Evolutionary conservation across 768 basidiomycete species (phyloP).

Genomic region (Russula olivacea): DNA sequence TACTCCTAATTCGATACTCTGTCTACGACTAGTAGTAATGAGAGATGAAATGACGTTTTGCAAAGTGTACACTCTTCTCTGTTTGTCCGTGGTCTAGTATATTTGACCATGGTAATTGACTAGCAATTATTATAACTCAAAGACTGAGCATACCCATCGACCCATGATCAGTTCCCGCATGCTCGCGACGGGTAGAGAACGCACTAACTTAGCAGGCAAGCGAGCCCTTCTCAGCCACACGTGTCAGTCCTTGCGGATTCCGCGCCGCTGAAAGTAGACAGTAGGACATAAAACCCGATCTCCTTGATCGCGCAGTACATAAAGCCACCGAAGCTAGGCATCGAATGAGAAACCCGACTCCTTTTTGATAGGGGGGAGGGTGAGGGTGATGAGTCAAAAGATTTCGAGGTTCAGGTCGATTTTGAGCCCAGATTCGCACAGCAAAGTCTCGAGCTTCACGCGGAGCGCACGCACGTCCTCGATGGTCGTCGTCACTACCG

Average conservation of each 20-base stretch:
- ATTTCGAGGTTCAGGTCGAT: conserved; percentile 6
- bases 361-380: not conserved
- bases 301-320: not conserved
- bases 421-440: conserved; percentile 6
- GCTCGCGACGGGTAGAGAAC: not conserved
- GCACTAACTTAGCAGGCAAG: not conserved
- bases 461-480: conserved; percentile 14
- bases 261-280: not conserved
- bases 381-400: too few species aligned
- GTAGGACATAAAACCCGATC: not conserved
- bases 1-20: conserved; percentile 12
- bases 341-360: not conserved
- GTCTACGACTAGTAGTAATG: conserved; percentile 17
- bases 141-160: not conserved
- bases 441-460: conserved; percentile 1
- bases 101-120: too few species aligned
- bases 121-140: not conserved
- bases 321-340: not conserved
- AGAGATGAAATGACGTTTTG: conserved; percentile 3
- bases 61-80: not conserved
- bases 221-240: too few species aligned
- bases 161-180: not conserved
- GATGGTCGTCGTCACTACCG: not conserved
- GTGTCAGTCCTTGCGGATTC: too few species aligned
- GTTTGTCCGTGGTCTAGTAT: not conserved